These are phyloP conservation scores for Syncephalastrum racemosum DNA, from an alignment of 371 early-diverging fungal species.

Conservation along the genomic window DNA sequence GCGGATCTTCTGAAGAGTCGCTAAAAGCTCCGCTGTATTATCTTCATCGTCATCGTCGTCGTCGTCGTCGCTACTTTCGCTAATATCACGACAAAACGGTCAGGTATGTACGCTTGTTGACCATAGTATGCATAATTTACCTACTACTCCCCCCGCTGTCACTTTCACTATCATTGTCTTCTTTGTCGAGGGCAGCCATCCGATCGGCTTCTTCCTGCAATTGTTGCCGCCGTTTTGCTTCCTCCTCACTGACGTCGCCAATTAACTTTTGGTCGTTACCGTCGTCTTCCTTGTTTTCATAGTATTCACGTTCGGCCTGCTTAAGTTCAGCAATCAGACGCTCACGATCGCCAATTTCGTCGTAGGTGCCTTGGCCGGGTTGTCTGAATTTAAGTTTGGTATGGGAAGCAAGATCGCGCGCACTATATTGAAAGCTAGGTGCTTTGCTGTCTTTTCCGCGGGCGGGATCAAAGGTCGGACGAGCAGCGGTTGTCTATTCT, in stretches of 20 bases:
- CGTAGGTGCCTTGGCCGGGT: slow-evolving; percentile 77
- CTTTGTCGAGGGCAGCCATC: slow-evolving; percentile 58
- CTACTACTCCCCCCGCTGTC: slow-evolving; percentile 39
- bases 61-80: slow-evolving; percentile 32
- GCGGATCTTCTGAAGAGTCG: slow-evolving; percentile 94
- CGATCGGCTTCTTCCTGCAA: slow-evolving; percentile 41
- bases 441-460: slow-evolving; percentile 75
- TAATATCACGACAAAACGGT: neutral
- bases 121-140: neutral
- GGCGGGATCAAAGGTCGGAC: slow-evolving; percentile 86
- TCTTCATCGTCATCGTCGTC: slow-evolving; percentile 88
- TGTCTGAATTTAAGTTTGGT: slow-evolving; percentile 88
- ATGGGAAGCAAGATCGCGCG: slow-evolving; percentile 83
- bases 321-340: slow-evolving; percentile 68
- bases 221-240: slow-evolving; percentile 35
- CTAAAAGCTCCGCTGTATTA: slow-evolving; percentile 86
- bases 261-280: slow-evolving; percentile 12
- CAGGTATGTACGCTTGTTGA: neutral
- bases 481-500: slow-evolving; percentile 68
- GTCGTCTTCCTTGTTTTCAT: slow-evolving; percentile 38
- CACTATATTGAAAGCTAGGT: slow-evolving; percentile 72
- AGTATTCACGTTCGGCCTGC: slow-evolving; percentile 69
- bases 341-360: slow-evolving; percentile 62
- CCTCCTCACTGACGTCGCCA: slow-evolving; percentile 18
- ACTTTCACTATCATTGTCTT: slow-evolving; percentile 64